Evolutionary conservation across 768 basidiomycete species (phyloP), one percentile per base, ranked within the genome.

Genomic region (Boletus vinaceobasis): DNA sequence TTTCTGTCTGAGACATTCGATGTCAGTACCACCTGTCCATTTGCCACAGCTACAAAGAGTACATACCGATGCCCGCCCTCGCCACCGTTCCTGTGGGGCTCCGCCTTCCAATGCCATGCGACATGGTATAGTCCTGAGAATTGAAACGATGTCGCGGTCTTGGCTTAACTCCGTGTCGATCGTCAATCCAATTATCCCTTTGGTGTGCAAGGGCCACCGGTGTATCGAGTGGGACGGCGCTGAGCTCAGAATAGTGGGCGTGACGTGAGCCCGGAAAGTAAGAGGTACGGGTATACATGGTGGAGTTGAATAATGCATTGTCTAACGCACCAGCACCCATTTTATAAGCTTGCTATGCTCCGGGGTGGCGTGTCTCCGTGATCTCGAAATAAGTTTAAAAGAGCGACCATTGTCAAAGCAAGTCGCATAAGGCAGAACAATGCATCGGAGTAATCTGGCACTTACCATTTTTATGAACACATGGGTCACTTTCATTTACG

Each of bases 401-500:
- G 32, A 50, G 35, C 36, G 47, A 44, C 29, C 56, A 46, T 56
- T 27, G 53, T 60, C 52, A 38, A 52, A 45, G 57, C 39, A 48
- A 33, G 39, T 48, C 43, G 39, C 50, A 51, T 53, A 57, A 39
- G 37, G 48, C 38, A 45, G 38, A 46, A 60, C 37, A 51, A 52
- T 46, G 44, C 29, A 48, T 50, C 32, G 17, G 50, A 63, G 47
- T 19, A 57, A 27, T 33, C 43, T 42, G 53, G 37, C 55, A 61
- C 60, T 43, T 54, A 58, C 46, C 37, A 48, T 50, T 15, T 36
- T 5, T 27, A 49, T 19, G 3, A 43, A 46, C 27, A 35, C 43
- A 39, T 4, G 35, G 15, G 21, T 33, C 32, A 21, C 21, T 46
- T 42, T 52, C 63, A 57, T 43, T 54, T 55, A 38, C 27, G 21